Conservation (phyloP, 345 rosid genomes). For the Murraya koenigii region DNA sequence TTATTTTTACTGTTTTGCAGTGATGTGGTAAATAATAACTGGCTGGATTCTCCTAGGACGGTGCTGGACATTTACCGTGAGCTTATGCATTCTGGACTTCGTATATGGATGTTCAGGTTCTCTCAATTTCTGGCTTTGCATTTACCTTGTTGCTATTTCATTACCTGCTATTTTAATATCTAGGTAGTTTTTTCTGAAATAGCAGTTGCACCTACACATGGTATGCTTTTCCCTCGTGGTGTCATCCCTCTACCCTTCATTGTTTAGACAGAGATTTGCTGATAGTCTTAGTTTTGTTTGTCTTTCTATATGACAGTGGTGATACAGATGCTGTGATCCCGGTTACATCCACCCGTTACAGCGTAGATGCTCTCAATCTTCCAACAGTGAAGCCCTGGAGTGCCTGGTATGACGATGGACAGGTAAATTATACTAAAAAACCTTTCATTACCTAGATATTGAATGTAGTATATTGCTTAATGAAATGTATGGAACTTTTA, state of each 20-base stretch:
- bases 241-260: neutral
- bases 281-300: neutral
- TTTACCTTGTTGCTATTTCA: too few species aligned
- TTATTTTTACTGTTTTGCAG: slow-evolving; percentile 33
- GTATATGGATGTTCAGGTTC: slow-evolving; percentile 95
- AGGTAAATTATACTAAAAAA: slow-evolving; percentile 38
- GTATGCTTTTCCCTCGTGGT: neutral
- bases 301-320: slow-evolving; percentile 45
- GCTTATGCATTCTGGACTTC: slow-evolving; percentile 72
- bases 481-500: neutral
- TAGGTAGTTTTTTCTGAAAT: too few species aligned
- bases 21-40: slow-evolving; percentile 40
- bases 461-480: neutral
- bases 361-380: slow-evolving; percentile 78
- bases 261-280: neutral
- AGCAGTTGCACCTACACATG: too few species aligned
- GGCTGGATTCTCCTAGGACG: slow-evolving; percentile 67
- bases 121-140: neutral
- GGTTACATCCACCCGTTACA: slow-evolving; percentile 83
- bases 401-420: slow-evolving; percentile 83
- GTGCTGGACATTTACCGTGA: slow-evolving; percentile 77
- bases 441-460: too few species aligned
- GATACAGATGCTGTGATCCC: slow-evolving; percentile 91
- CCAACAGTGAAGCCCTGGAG: slow-evolving; percentile 59
- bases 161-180: too few species aligned